Evolutionary conservation across 768 basidiomycete species (phyloP), one percentile per base, ranked within the genome.

Genomic region (Hygrocybe coccinea): DNA sequence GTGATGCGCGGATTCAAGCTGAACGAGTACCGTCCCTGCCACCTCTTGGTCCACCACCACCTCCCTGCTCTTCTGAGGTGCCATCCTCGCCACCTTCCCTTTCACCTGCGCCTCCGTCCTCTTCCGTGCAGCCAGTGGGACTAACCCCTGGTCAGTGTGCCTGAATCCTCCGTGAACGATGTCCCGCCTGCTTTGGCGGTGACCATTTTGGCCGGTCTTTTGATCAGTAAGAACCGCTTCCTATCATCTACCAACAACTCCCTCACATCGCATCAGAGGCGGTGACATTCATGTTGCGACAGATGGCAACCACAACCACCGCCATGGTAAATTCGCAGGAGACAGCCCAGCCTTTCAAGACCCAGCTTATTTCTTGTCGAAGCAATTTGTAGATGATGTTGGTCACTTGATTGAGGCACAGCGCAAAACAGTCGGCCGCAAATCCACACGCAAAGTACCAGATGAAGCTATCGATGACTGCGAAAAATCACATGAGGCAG

Each of bases 261-360:
- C 3, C 22, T 29, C 15, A 12, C 37, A 37, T 24, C 4, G 8
- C 17, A 29, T 41, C 17, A n/a, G 14, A 50, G 53, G 19, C 54
- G 52, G 1, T 19, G 39, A 21, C 19, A 2, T 58, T 3, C 57
- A 58, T 34, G 35, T 58, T 1, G 53, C 46, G 0, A 44, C 49
- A 8, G 57, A 21, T 33, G 73, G 73, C 0, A 75, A 74, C 38
- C 76, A 76, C 56, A 68, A 73, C 48, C 72, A 77, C 52, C 57
- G 66, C 0, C 75, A 79, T 52, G 47, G 63, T 1, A 21, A 50
- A 1, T 50, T 56, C 3, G 68, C 66, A 0, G 72, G 71, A 2
- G 65, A 75, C 38, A 64, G 69, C 21, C 68, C 70, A 0, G 24
- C 50, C 2, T 72, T 71, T 29, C 68, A 75, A 24, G 57, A 71